Base-by-base conservation (phyloP, 495 filamentous ascomycete species). In the Penicillium soppii region DNA sequence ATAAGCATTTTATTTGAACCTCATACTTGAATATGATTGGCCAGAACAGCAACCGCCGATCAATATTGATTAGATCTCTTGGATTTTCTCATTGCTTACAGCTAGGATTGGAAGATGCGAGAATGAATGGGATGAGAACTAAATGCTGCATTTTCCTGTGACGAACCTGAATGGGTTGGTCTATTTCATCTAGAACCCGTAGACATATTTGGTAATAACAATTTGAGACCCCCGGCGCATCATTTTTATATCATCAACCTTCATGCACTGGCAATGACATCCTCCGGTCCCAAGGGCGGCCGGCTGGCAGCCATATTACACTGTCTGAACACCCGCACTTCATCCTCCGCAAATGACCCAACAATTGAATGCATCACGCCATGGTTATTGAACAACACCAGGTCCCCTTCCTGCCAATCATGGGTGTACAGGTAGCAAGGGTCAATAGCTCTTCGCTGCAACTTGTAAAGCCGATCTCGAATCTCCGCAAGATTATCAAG, bases 301-400 rank as follows among this genome's bases (percentile, higher is more conserved):
- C 43, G 53, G 32, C 53, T 52, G 2, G 77, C 82, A 22, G 84
- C 84, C 63, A 87, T 72, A 63, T 88, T 89, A 67, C 84, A 88
- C 72, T 89, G 85, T 49, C 84, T 70, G 53, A 89, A 89, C 50
- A 90, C 51, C 27, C 85, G 63, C 20, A 87, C 77, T 67, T 88
- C 85, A 27, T 83, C 81, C 30, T 81, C 74, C 32, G 72, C 75
- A 64, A 90, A 89, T 7, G 83, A 82, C 2, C 84, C 86, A 1
- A 88, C 85, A 44, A 89, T 85, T 5, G 79, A 79, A 67, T 90
- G 85, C 54, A 88, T 57, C 30, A 87, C 75, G 5, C 84, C 85
- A 20, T 84, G 80, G 54, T 88, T 88, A 58, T 88, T 82, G 61
- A 88, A 89, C 20, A 89, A 67, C 9, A 87, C 85, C 37, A 86